These are phyloP conservation scores for Vanrija sp. DNA, from an alignment of 1,284 basidiomycete species.

Conservation along the genomic window DNA sequence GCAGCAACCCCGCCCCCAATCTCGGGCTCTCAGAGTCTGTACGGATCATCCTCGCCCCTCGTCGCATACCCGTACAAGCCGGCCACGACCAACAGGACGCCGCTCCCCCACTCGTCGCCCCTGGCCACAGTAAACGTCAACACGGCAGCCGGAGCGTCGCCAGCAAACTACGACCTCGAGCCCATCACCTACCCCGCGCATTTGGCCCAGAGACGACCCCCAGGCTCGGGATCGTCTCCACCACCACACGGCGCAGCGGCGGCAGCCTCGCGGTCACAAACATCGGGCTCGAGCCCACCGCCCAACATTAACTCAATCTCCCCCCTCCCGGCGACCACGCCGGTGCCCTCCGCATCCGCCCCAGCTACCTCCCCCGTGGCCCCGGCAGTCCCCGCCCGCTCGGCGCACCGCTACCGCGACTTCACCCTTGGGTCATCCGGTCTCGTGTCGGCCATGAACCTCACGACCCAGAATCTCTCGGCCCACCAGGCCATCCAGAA, in stretches of 20 bases:
- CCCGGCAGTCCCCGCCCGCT: conserved; percentile 15
- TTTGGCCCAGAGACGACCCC: conserved; percentile 21
- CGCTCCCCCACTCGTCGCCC: neutral
- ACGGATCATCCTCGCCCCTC: too few relatives aligned
- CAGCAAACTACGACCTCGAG: conserved; percentile 21
- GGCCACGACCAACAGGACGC: neutral
- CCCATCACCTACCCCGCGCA: conserved; percentile 29
- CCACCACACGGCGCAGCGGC: conserved; percentile 8
- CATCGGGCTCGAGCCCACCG: conserved; percentile 1
- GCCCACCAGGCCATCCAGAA: neutral
- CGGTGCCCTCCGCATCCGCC: neutral
- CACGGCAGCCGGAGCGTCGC: neutral
- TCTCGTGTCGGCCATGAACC: conserved; percentile 12
- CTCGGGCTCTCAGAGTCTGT: too few relatives aligned
- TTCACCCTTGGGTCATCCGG: conserved; percentile 11
- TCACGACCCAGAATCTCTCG: conserved; percentile 6
- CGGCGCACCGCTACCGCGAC: conserved; percentile 18
- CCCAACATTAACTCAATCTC: neutral
- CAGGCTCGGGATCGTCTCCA: neutral
- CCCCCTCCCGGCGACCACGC: neutral
- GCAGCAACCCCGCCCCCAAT: too few relatives aligned
- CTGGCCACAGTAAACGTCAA: neutral
- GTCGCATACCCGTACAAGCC: too few relatives aligned
- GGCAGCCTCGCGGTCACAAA: neutral
- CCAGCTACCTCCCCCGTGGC: neutral